phyloP scores from a whole-genome alignment of 2,329 filamentous ascomycete species.

The Fusarium succisae region DNA sequence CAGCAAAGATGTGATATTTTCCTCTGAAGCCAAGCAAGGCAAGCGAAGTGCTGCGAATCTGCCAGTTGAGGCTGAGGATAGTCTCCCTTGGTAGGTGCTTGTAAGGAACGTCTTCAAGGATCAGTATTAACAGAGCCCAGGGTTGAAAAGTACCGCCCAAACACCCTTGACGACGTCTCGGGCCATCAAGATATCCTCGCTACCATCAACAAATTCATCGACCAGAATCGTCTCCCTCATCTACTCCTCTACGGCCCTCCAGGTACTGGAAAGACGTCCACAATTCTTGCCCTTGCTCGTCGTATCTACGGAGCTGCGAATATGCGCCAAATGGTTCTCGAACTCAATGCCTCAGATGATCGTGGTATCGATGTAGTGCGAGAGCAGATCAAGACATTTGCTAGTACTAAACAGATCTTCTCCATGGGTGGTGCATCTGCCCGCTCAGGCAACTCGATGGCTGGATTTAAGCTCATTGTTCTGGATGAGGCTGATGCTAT shows the following conservation, averaged over 20 bases:
- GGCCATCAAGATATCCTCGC: slow-evolving; percentile 97
- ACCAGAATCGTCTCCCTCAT: slow-evolving; percentile 92
- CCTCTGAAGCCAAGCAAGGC: slow-evolving; percentile 81
- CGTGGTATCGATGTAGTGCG: slow-evolving; percentile 97
- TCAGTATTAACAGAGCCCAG: slow-evolving; percentile 53
- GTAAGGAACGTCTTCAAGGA: not conserved
- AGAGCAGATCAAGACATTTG: slow-evolving; percentile 99
- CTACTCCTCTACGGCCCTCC: slow-evolving; percentile 96
- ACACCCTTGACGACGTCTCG: slow-evolving; percentile 88
- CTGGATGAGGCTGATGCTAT: slow-evolving; percentile 99
- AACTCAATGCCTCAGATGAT: slow-evolving; percentile 97
- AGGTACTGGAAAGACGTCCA: slow-evolving; percentile 97
- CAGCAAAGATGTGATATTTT: slow-evolving; percentile 70
- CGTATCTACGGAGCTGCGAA: slow-evolving; percentile 92
- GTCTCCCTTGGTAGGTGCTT: slow-evolving; percentile 79
- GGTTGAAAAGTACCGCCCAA: slow-evolving; percentile 97
- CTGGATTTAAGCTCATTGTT: slow-evolving; percentile 93
- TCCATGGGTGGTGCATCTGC: slow-evolving; percentile 65
- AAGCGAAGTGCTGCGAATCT: slow-evolving; percentile 93
- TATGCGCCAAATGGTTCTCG: slow-evolving; percentile 97
- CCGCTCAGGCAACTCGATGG: slow-evolving; percentile 61
- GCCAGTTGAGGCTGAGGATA: slow-evolving; percentile 93
- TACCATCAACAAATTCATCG: slow-evolving; percentile 97
- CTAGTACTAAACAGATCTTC: slow-evolving; percentile 98
- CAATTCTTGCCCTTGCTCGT: slow-evolving; percentile 89